A percentile compares a stretch with the other conserved stretches of the same genome.
phyloP scores from a whole-genome alignment of 1,284 basidiomycete species.

The Grifola frondosa region DNA sequence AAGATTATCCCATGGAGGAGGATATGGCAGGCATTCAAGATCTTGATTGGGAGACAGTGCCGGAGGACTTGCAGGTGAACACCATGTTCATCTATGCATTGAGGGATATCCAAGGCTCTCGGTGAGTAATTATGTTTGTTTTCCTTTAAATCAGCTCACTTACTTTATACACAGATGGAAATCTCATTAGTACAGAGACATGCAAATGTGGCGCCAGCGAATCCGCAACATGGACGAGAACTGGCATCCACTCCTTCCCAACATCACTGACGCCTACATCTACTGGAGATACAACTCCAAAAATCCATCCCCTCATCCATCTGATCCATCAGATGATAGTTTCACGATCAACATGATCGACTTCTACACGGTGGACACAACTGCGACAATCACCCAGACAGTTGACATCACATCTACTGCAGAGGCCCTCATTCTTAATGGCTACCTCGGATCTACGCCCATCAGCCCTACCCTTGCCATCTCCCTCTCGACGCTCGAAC shows the following conservation, averaged over 20 bases:
- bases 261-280: constrained; percentile 2
- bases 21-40: too few species aligned
- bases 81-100: background rate
- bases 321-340: constrained; percentile 1
- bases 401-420: background rate
- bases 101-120: background rate
- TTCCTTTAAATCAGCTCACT: background rate
- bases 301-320: background rate
- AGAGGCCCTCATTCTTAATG: background rate
- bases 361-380: background rate
- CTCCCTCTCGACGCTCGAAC: constrained; percentile 32
- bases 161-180: background rate
- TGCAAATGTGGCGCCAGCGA: constrained; percentile 1
- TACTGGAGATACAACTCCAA: background rate
- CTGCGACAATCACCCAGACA: background rate
- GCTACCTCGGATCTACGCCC: constrained; percentile 12
- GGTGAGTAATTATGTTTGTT: background rate
- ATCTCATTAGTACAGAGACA: background rate
- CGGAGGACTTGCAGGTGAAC: background rate
- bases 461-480: constrained; percentile 26
- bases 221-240: background rate
- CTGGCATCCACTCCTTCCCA: background rate
- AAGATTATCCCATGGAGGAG: background rate
- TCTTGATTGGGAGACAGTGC: background rate
- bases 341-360: constrained; percentile 1